Evolutionary conservation across 257 asterid species (phyloP).

Genomic region (Prunella vulgaris): DNA sequence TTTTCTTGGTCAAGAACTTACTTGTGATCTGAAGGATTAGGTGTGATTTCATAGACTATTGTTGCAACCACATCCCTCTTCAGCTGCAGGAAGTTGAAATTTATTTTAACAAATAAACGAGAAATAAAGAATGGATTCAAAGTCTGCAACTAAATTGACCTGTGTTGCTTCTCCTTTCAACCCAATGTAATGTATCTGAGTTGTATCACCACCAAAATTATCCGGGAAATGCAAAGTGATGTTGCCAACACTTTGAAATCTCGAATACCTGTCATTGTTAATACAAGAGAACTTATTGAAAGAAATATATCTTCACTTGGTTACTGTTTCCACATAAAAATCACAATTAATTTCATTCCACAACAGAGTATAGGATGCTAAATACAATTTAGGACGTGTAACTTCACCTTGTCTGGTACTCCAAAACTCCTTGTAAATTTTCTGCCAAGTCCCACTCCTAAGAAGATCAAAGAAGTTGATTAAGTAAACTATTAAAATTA

Average conservation of each 20-base stretch:
- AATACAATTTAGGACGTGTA: background rate
- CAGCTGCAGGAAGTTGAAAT: conserved; percentile 46
- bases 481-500: background rate
- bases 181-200: conserved; percentile 92
- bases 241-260: conserved; percentile 90
- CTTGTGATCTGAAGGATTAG: conserved; percentile 99
- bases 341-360: conserved; percentile 4
- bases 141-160: conserved; percentile 41
- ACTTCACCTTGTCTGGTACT: conserved; percentile 87
- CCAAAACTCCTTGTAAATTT: conserved; percentile 83
- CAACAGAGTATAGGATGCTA: conserved; percentile 13
- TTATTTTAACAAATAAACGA: background rate
- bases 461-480: conserved; percentile 23
- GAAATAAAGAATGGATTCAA: background rate
- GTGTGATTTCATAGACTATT: conserved; percentile 88
- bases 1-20: conserved; percentile 36
- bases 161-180: conserved; percentile 98
- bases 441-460: conserved; percentile 98
- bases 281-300: background rate
- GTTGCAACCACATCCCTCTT: conserved; percentile 90
- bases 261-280: conserved; percentile 63
- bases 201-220: conserved; percentile 85
- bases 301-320: background rate
- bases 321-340: background rate
- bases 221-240: conserved; percentile 94